Percentiles rank a stretch among this genome's conserved stretches.
Conservation (phyloP, 108 stramenopile genomes). For the Pseudonitzschia multiseries region DNA sequence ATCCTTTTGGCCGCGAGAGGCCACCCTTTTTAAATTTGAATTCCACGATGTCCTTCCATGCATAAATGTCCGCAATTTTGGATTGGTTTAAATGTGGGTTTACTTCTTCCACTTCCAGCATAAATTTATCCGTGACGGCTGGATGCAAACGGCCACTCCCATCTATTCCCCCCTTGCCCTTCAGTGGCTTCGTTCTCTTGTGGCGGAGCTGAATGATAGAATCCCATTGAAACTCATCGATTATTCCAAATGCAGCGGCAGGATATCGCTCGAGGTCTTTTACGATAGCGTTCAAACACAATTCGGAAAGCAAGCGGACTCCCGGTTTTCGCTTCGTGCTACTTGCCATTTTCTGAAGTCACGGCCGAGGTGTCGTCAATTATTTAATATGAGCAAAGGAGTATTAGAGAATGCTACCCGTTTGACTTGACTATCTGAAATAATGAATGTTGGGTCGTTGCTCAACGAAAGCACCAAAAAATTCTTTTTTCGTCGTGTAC, state of each 20-base stretch:
- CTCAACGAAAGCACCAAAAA: too few species aligned
- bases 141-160: constrained; percentile 46
- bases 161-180: constrained; percentile 45
- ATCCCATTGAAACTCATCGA: constrained; percentile 53
- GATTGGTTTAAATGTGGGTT: constrained; percentile 48
- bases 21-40: constrained; percentile 44
- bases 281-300: constrained; percentile 42
- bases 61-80: constrained; percentile 34
- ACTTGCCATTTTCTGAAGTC: neutral
- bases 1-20: constrained; percentile 43
- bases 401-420: too few species aligned
- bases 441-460: too few species aligned
- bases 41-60: constrained; percentile 65
- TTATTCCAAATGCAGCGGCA: constrained; percentile 36
- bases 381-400: too few species aligned
- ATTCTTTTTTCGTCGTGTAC: too few species aligned
- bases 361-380: neutral
- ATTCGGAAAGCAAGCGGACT: constrained; percentile 11
- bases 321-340: neutral
- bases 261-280: constrained; percentile 54
- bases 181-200: constrained; percentile 38
- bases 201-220: constrained; percentile 36
- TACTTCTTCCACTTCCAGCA: constrained; percentile 41
- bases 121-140: constrained; percentile 41
- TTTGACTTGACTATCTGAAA: too few species aligned